Base-by-base conservation (phyloP, 371 early-diverging fungal genomes). In the Mortierella sp. region DNA sequence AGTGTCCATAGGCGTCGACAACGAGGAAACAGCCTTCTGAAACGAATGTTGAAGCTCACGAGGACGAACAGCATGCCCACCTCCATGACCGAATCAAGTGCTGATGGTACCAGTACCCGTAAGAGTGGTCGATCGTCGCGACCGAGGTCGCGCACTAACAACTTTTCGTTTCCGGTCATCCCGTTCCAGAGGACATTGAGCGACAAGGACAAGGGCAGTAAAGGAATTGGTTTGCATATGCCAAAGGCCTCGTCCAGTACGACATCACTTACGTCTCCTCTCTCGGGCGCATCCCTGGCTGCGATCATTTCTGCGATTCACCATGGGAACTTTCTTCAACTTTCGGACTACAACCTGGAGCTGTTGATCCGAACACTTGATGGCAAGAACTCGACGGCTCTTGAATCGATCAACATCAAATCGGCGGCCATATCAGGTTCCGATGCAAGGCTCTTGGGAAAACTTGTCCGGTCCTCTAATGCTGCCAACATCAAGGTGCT, bases 401-500 rank as follows among this genome's bases (percentile, higher is more conserved):
- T 76, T 14, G 76, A 76, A 29, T 58, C 69, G 2, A 65, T 76
- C 41, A 68, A 68, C 48, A 65, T 76, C 40, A 54, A 64, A 2
- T 40, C 64, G 28, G 56, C 65, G 8, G 68, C 76, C 9, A 39
- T 76, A 28, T 76, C 76, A 12, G 57, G 61, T 0, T 50, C 65
- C 0, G 76, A 76, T 61, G 76, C 76, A 45, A 76, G 68, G 51
- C 48, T 76, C 54, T 37, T 76, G 39, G 76, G 69, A 25, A 68
- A 65, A 22, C 49, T 76, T 24, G 68, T 76, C 52, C 63, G 64
- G 41, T 76, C 76, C 1, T 76, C 76, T 0, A 65, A 76, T 47
- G 69, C 76, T 1, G 69, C 69, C 51, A 76, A 76, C 39, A 76
- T 76, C 62, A 76, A 76, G 58, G 45, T 58, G 16, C 54, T 76